These are phyloP conservation scores for Corinectria fuckeliana DNA, from an alignment of 2,329 filamentous ascomycete species.

Conservation along the genomic window DNA sequence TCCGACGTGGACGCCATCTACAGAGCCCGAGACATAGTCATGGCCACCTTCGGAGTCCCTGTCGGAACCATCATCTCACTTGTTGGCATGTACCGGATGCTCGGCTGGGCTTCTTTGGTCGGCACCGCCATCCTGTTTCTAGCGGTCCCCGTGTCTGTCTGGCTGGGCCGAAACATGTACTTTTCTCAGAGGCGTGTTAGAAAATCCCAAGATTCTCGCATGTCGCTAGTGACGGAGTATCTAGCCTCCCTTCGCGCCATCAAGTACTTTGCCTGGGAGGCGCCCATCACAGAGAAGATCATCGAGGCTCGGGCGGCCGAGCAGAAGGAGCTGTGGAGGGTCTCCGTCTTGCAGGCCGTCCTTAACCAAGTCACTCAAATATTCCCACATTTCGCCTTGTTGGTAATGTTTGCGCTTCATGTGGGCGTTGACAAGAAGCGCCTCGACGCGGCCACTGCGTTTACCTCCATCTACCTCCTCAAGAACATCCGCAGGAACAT, in stretches of 20 bases:
- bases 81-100: slow-evolving; percentile 59
- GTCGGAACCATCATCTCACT: slow-evolving; percentile 55
- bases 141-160: slow-evolving; percentile 56
- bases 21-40: slow-evolving; percentile 57
- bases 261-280: slow-evolving; percentile 68
- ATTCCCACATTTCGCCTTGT: slow-evolving; percentile 58
- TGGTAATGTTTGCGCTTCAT: slow-evolving; percentile 61
- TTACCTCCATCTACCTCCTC: slow-evolving; percentile 62
- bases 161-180: slow-evolving; percentile 57
- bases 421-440: slow-evolving; percentile 54
- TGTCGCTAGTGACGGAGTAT: slow-evolving; percentile 65
- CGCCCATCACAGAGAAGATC: slow-evolving; percentile 58
- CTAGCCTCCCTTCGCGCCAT: slow-evolving; percentile 63
- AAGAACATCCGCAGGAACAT: slow-evolving; percentile 60
- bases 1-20: slow-evolving; percentile 64
- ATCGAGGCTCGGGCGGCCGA: slow-evolving; percentile 56
- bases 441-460: slow-evolving; percentile 63
- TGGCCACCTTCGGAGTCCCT: slow-evolving; percentile 53
- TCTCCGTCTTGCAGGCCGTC: slow-evolving; percentile 54
- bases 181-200: slow-evolving; percentile 59
- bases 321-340: slow-evolving; percentile 60
- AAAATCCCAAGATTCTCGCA: slow-evolving; percentile 61
- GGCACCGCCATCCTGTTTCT: slow-evolving; percentile 56
- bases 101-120: slow-evolving; percentile 62
- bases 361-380: slow-evolving; percentile 58